phyloP scores from a whole-genome alignment of 2,329 filamentous ascomycete genomes.

The Remersonia thermophila region DNA sequence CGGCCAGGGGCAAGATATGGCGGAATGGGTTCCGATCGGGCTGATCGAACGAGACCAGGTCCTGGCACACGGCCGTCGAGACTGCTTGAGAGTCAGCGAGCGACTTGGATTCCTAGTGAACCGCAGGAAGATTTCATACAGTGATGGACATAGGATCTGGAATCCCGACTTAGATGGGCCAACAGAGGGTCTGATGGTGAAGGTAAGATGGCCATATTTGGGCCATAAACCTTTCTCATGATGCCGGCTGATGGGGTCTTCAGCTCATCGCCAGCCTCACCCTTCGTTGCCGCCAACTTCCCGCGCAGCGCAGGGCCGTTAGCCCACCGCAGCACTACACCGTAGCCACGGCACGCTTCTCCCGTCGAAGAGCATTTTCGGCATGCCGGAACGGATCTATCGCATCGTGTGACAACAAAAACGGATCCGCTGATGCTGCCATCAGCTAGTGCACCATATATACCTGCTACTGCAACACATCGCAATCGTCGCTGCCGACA shows the following conservation, averaged over 20 bases:
- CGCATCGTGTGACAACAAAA: no score
- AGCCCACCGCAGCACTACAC: slow-evolving; percentile 48
- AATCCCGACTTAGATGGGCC: slow-evolving; percentile 36
- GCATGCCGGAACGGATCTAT: slow-evolving; percentile 46
- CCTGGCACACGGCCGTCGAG: slow-evolving; percentile 37
- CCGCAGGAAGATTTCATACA: slow-evolving; percentile 27
- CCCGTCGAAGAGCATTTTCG: slow-evolving; percentile 45
- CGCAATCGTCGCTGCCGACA: slow-evolving; percentile 48
- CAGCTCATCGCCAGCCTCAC: no score
- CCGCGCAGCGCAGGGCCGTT: slow-evolving; percentile 35
- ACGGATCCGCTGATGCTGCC: no score
- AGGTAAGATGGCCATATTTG: slow-evolving; percentile 3
- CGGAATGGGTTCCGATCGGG: slow-evolving; percentile 35
- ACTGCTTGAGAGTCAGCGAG: slow-evolving; percentile 20
- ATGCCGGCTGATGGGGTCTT: no score
- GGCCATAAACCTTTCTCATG: neutral
- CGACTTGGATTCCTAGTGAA: neutral
- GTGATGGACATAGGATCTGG: slow-evolving; percentile 36
- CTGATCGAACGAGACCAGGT: slow-evolving; percentile 36
- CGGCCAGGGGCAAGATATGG: slow-evolving; percentile 30
- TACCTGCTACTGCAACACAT: no score
- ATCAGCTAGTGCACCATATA: no score
- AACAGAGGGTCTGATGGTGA: slow-evolving; percentile 42
- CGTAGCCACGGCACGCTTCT: slow-evolving; percentile 49
- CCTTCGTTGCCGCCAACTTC: slow-evolving; percentile 25